phyloP scores from a whole-genome alignment of 495 filamentous ascomycete species.

The Monascus purpureus region DNA sequence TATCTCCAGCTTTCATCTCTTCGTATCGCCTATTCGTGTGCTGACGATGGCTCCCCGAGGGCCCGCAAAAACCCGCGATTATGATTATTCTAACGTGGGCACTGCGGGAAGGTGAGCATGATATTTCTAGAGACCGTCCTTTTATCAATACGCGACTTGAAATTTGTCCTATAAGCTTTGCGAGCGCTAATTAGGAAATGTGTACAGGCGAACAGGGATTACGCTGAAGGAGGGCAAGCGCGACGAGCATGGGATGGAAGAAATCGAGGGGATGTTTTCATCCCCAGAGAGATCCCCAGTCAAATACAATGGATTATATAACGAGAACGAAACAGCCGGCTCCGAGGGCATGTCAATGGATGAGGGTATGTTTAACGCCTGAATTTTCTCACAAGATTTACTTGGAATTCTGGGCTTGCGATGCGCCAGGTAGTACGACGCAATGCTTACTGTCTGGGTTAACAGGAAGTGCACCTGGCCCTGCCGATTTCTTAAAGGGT shows the following conservation, averaged over 20 bases:
- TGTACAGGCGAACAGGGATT: slow-evolving; percentile 62
- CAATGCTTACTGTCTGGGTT: slow-evolving; percentile 3
- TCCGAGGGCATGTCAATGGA: slow-evolving; percentile 37
- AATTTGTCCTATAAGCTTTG: background rate
- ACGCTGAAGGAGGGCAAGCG: slow-evolving; percentile 68
- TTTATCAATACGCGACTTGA: too few species aligned
- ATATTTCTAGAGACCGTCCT: too few species aligned
- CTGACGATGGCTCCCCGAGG: slow-evolving; percentile 32
- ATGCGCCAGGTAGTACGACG: too few species aligned
- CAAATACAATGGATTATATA: slow-evolving; percentile 21
- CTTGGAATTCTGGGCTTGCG: too few species aligned
- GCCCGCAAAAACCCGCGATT: slow-evolving; percentile 37
- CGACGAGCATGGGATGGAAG: slow-evolving; percentile 87
- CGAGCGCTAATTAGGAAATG: slow-evolving; percentile 4
- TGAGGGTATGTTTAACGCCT: slow-evolving; percentile 19
- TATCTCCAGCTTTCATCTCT: background rate
- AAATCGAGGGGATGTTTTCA: slow-evolving; percentile 73
- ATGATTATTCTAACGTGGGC: slow-evolving; percentile 50
- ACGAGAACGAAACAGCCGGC: slow-evolving; percentile 15
- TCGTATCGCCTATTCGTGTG: background rate
- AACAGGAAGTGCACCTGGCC: slow-evolving; percentile 26
- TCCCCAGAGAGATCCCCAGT: slow-evolving; percentile 57
- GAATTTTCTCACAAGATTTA: too few species aligned
- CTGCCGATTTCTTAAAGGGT: slow-evolving; percentile 27
- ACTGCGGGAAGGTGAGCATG: slow-evolving; percentile 45